Percentiles rank a stretch among this genome's conserved stretches.
phyloP scores from a whole-genome alignment of 148 eudicot species.

The Polygonum maritimum region DNA sequence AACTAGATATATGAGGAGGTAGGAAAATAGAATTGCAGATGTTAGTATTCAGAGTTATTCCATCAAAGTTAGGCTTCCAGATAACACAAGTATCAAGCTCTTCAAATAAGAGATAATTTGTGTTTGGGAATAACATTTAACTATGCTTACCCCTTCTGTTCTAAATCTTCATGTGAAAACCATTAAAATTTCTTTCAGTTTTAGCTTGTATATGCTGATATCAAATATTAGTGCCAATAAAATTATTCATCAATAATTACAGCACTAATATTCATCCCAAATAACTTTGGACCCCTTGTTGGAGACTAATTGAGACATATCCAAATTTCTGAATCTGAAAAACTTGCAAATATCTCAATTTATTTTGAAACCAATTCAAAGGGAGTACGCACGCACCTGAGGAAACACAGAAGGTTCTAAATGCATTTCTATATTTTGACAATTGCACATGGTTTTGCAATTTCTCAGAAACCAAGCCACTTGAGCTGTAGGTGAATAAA shows the following conservation, averaged over 20 bases:
- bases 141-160: background rate
- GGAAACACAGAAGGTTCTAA: constrained; percentile 51
- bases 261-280: background rate
- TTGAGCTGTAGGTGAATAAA: constrained; percentile 51
- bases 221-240: background rate
- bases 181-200: background rate
- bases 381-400: constrained; percentile 62
- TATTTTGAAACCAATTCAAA: background rate
- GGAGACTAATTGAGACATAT: background rate
- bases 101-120: background rate
- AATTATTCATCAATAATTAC: background rate
- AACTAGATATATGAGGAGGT: background rate
- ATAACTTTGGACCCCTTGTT: background rate
- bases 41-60: background rate
- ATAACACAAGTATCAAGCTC: background rate
- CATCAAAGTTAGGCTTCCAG: background rate
- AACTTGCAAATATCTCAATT: background rate
- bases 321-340: background rate
- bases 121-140: background rate
- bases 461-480: constrained; percentile 30
- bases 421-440: constrained; percentile 36
- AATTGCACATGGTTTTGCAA: constrained; percentile 33
- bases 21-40: background rate
- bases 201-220: background rate
- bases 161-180: background rate